Conservation (phyloP, 768 basidiomycete species). For the Paxillus ammoniavirescens region DNA sequence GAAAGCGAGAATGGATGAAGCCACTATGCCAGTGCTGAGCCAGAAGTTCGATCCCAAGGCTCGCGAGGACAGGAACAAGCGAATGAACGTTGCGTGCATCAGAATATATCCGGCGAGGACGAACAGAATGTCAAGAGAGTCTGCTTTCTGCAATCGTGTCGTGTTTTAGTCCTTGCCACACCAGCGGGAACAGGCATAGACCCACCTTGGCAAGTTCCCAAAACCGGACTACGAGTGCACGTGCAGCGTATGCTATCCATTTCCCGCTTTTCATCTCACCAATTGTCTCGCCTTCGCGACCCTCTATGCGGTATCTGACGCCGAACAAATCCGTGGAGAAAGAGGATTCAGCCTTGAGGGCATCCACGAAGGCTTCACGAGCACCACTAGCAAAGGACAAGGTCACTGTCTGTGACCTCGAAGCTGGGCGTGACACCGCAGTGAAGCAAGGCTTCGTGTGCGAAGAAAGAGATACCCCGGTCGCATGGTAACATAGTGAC, state of each 20-base stretch:
- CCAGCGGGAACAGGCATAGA: constrained; percentile 12
- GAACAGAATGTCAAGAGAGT: constrained; percentile 93
- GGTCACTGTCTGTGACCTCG: constrained; percentile 44
- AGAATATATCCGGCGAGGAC: constrained; percentile 91
- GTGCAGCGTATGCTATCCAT: constrained; percentile 87
- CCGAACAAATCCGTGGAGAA: constrained; percentile 38
- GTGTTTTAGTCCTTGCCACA: constrained; percentile 6
- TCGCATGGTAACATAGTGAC: constrained; percentile 49
- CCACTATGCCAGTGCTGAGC: constrained; percentile 70
- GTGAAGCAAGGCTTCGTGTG: constrained; percentile 39
- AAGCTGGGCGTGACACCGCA: constrained; percentile 29
- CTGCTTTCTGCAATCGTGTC: constrained; percentile 65
- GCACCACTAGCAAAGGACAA: constrained; percentile 49
- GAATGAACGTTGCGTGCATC: constrained; percentile 95
- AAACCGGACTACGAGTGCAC: constrained; percentile 75
- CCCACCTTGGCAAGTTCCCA: constrained; percentile 80
- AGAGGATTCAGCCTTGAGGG: constrained; percentile 31
- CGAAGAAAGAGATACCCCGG: constrained; percentile 11
- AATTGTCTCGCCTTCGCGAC: constrained; percentile 46
- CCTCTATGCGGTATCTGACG: constrained; percentile 52
- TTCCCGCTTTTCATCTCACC: constrained; percentile 76
- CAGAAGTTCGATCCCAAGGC: constrained; percentile 77
- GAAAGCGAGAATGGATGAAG: constrained; percentile 79
- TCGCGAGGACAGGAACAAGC: constrained; percentile 85
- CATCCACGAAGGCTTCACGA: constrained; percentile 49